A percentile compares a stretch with the other conserved stretches of the same genome.
Conservation (phyloP, 2,329 filamentous ascomycete genomes). For the Tympanopsis confertula region DNA sequence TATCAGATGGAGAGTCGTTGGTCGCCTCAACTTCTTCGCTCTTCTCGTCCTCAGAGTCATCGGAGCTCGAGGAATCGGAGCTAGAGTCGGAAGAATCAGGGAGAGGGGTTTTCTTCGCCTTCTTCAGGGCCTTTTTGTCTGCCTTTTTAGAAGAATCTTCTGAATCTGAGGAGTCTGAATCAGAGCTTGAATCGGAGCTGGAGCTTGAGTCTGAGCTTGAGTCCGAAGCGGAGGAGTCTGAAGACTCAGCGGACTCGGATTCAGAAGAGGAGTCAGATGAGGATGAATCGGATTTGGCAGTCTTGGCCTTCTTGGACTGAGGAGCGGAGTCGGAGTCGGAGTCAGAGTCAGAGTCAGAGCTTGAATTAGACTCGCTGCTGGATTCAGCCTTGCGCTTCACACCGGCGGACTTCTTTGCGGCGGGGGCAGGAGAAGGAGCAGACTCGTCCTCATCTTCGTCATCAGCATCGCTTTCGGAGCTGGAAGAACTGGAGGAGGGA, state of each 20-base stretch:
- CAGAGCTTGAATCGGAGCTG: neutral
- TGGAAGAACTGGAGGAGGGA: neutral
- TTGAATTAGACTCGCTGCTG: neutral
- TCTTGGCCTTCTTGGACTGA: neutral
- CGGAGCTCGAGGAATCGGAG: neutral
- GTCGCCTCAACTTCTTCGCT: neutral
- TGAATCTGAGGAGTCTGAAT: neutral
- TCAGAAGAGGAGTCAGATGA: neutral
- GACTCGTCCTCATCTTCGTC: neutral
- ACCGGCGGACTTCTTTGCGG: neutral
- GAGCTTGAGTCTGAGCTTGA: neutral
- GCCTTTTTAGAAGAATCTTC: neutral
- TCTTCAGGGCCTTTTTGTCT: slow-evolving; percentile 1
- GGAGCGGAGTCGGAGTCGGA: neutral
- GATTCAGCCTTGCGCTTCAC: slow-evolving; percentile 1
- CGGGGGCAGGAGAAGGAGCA: neutral
- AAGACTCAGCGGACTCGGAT: neutral
- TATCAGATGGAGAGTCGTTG: neutral
- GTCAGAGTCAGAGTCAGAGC: neutral
- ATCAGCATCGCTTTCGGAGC: slow-evolving; percentile 1
- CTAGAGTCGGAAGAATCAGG: neutral
- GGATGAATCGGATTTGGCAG: neutral
- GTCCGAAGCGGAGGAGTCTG: neutral
- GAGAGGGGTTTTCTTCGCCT: neutral
- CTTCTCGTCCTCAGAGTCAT: neutral